phyloP scores from a whole-genome alignment of 495 filamentous ascomycete genomes.

The Sabuloglossum arenarium region DNA sequence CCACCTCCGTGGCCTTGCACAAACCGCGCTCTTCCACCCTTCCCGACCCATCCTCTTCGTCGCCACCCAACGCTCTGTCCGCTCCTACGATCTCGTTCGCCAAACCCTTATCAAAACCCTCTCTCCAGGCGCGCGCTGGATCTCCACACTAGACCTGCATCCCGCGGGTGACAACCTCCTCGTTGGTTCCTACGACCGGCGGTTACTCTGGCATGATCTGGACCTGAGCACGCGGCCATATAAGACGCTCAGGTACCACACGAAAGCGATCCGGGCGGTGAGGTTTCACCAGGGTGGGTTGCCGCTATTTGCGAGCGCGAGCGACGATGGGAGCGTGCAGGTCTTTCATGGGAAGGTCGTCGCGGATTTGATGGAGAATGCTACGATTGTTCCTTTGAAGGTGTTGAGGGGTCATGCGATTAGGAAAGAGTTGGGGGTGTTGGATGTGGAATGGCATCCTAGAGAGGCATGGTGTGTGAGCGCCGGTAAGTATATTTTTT shows the following conservation, averaged over 20 bases:
- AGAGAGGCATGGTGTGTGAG: constrained; percentile 81
- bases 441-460: constrained; percentile 92
- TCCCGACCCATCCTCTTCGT: constrained; percentile 85
- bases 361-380: constrained; percentile 83
- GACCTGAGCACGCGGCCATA: constrained; percentile 79
- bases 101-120: constrained; percentile 80
- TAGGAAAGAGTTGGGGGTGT: constrained; percentile 57
- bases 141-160: constrained; percentile 82
- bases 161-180: constrained; percentile 85
- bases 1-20: constrained; percentile 60
- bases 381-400: constrained; percentile 88
- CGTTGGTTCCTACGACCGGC: constrained; percentile 80
- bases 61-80: constrained; percentile 77
- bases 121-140: constrained; percentile 86
- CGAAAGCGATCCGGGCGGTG: constrained; percentile 73
- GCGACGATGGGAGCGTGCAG: constrained; percentile 83
- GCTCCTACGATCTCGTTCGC: constrained; percentile 75
- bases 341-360: constrained; percentile 94
- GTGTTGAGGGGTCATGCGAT: constrained; percentile 72
- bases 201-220: constrained; percentile 91
- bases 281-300: constrained; percentile 64
- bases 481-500: constrained; percentile 30
- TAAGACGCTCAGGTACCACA: constrained; percentile 87
- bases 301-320: constrained; percentile 80
- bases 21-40: constrained; percentile 86